A percentile compares a stretch with the other conserved stretches of the same genome.
Evolutionary conservation across 495 filamentous ascomycete genomes (phyloP).

Genomic region (Aspergillus wentii): DNA sequence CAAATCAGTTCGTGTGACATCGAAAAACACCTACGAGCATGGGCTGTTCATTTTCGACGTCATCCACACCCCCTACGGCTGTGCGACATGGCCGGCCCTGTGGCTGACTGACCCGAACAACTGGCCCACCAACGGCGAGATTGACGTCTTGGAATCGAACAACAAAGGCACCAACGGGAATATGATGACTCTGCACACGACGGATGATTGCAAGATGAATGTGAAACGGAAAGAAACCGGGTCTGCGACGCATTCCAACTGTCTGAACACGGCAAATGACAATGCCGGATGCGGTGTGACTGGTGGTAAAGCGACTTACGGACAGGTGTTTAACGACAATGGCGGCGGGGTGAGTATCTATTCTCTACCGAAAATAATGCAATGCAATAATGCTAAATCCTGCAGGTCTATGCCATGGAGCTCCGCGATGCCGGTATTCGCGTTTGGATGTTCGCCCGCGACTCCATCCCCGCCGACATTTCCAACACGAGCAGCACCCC

Average conservation of each 20-base stretch:
- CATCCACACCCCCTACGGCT: conserved; percentile 32
- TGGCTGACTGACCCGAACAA: conserved; percentile 52
- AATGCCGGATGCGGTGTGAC: conserved; percentile 34
- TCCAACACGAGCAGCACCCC: conserved; percentile 18
- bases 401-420: conserved; percentile 32
- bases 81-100: conserved; percentile 47
- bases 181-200: conserved; percentile 31
- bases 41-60: conserved; percentile 46
- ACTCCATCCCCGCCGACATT: conserved; percentile 24
- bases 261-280: too few relatives aligned
- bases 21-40: conserved; percentile 38
- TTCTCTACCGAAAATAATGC: conserved; percentile 19
- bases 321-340: conserved; percentile 31
- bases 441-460: conserved; percentile 35
- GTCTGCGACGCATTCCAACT: too few relatives aligned
- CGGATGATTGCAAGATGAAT: conserved; percentile 29
- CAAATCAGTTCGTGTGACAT: conserved; percentile 40
- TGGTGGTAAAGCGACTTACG: conserved; percentile 23
- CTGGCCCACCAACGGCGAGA: conserved; percentile 46
- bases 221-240: conserved; percentile 31
- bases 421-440: conserved; percentile 30
- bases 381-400: background rate
- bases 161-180: conserved; percentile 28
- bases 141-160: conserved; percentile 33
- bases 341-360: conserved; percentile 39